Evolutionary conservation across 2,329 filamentous ascomycete genomes (phyloP).

Genomic region (Colletotrichum eremochloae): DNA sequence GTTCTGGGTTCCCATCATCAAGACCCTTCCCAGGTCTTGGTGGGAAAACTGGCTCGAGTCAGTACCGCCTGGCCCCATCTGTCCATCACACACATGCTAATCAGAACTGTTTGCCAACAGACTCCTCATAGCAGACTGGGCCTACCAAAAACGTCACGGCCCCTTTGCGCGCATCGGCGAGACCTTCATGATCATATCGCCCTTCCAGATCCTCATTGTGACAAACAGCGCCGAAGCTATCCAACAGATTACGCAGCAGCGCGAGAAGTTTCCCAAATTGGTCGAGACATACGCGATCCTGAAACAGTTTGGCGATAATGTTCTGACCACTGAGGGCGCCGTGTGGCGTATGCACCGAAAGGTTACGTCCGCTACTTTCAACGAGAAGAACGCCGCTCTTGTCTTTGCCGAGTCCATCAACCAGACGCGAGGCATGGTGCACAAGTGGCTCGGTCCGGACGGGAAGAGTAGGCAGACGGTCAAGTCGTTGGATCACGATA

Average conservation of each 20-base stretch:
- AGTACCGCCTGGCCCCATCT: conserved; percentile 45
- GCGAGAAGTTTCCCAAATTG: conserved; percentile 80
- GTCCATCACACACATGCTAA: conserved; percentile 31
- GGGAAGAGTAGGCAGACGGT: conserved; percentile 59
- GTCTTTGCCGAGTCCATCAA: conserved; percentile 72
- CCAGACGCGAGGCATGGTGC: conserved; percentile 74
- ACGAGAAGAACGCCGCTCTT: conserved; percentile 78
- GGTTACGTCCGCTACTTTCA: conserved; percentile 78
- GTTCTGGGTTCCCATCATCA: conserved; percentile 69
- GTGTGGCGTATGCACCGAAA: conserved; percentile 82
- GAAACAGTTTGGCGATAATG: conserved; percentile 74
- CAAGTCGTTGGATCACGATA: conserved; percentile 70
- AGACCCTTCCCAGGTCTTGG: conserved; percentile 65
- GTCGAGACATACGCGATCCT: conserved; percentile 70
- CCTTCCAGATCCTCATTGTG: conserved; percentile 65
- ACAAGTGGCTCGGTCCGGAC: conserved; percentile 65
- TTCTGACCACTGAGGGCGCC: conserved; percentile 77
- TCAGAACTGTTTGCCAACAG: conserved; percentile 50
- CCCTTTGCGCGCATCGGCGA: conserved; percentile 73
- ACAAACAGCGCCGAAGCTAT: conserved; percentile 75
- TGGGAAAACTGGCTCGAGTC: conserved; percentile 73
- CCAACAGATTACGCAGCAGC: conserved; percentile 73
- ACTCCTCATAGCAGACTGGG: conserved; percentile 71
- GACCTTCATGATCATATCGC: conserved; percentile 74
- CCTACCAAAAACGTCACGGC: conserved; percentile 67